These are phyloP conservation scores for Paramecium bursaria DNA, from an alignment of 73 alveolate species.

Conservation along the genomic window DNA sequence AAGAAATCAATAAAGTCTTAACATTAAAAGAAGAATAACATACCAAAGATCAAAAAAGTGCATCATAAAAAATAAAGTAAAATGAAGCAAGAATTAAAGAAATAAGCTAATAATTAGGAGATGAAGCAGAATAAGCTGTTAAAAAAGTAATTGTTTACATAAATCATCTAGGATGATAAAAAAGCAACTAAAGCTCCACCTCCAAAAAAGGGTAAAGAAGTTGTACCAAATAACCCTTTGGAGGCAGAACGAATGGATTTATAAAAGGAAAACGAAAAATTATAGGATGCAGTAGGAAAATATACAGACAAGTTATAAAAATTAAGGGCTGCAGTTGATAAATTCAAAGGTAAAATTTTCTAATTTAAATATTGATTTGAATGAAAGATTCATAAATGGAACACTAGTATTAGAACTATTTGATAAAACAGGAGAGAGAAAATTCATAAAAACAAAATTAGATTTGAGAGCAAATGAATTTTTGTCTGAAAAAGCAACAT, in stretches of 20 bases:
- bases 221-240: conserved; percentile 61
- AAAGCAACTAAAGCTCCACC: conserved; percentile 69
- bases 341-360: conserved; percentile 28
- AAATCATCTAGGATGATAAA: conserved; percentile 9
- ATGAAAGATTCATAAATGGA: conserved; percentile 58
- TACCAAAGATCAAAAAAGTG: conserved; percentile 43
- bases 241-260: conserved; percentile 66
- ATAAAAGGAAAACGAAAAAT: conserved; percentile 64
- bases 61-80: conserved; percentile 17
- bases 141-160: conserved; percentile 44
- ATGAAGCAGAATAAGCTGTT: conserved; percentile 63
- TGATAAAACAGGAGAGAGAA: conserved; percentile 68
- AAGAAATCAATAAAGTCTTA: conserved; percentile 61
- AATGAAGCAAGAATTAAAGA: conserved; percentile 57
- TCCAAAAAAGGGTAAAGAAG: conserved; percentile 67
- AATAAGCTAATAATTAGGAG: conserved; percentile 36
- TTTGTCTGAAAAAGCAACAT: conserved; percentile 66
- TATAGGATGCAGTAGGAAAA: conserved; percentile 26
- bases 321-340: conserved; percentile 22
- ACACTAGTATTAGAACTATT: conserved; percentile 57
- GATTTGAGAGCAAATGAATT: conserved; percentile 65
- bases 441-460: conserved; percentile 64
- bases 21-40: conserved; percentile 68
- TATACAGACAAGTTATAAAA: conserved; percentile 58
- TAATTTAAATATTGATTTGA: not conserved